Evolutionary conservation across 108 stramenopile genomes (phyloP), one percentile per base, ranked within the genome.

Genomic region (Aurantiochytrium sp.): DNA sequence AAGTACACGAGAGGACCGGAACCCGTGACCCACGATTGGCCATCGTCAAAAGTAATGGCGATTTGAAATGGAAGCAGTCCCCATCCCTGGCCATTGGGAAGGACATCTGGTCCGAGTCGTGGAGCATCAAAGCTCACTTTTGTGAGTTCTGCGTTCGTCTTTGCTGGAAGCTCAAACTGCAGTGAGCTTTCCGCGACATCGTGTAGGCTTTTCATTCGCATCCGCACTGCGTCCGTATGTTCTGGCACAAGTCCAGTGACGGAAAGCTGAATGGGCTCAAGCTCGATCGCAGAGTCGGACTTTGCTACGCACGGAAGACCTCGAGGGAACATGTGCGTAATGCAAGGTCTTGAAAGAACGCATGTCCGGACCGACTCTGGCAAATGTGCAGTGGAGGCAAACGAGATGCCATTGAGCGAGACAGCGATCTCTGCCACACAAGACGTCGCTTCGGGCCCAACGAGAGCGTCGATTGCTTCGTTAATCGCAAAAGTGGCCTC

Each of bases 61-160:
- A 83, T 10, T 12, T 53, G 2, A 21, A 6, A n/a, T 12, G 10
- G 14, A 19, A 8, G 45, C 6, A 25, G 23, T 43, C 76, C 76
- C 76, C 76, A 83, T 16, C 76, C 76, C 28, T 83, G 76, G 76
- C 76, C 76, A 23, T 83, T 83, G 19, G 76, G 76, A 6, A 83
- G 28, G 12, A 12, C 64, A 16, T 42, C 25, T 8, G 10, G 25
- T 16, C 8, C 21, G 18, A 69, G 8, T 18, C 25, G 14, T 12
- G 25, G 64, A 69, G 64, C 21, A 12, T 69, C 35, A 69, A 69
- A 69, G 64, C 25, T 14, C 25, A 69, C 42, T 42, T 69, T 8
- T 12, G 64, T 42, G 10, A 69, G 4, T 10, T 69, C 64, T 18
- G 25, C 35, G 64, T 42, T 69, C 42, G 25, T 28, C 14, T 18